phyloP scores from a whole-genome alignment of 2,329 filamentous ascomycete species.

The Pezicula carpinea region DNA sequence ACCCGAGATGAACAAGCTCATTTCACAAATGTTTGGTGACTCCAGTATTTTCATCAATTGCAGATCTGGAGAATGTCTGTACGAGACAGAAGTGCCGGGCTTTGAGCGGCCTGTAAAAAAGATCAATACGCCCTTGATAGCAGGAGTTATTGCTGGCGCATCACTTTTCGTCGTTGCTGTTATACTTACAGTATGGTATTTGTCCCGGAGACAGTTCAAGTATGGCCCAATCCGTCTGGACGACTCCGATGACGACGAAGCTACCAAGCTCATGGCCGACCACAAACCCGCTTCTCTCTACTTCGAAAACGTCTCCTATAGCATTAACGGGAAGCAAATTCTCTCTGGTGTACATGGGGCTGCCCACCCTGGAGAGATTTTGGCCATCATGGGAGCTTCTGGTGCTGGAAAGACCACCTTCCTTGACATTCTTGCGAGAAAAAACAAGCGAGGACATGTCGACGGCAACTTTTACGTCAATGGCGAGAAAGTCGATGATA shows the following conservation, averaged over 20 bases:
- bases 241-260: constrained; percentile 86
- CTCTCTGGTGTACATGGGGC: constrained; percentile 75
- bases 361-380: constrained; percentile 91
- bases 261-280: constrained; percentile 79
- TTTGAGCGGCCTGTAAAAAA: constrained; percentile 84
- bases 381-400: constrained; percentile 97
- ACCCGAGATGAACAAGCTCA: constrained; percentile 87
- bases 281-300: constrained; percentile 87
- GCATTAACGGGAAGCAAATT: constrained; percentile 83
- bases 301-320: constrained; percentile 84
- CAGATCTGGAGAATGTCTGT: constrained; percentile 84
- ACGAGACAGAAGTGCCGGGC: constrained; percentile 87
- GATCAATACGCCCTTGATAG: constrained; percentile 96
- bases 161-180: constrained; percentile 85
- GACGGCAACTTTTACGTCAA: constrained; percentile 87
- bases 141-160: constrained; percentile 82
- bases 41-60: constrained; percentile 81
- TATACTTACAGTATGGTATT: constrained; percentile 80
- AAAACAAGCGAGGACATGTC: constrained; percentile 85
- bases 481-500: constrained; percentile 79
- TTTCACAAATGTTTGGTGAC: constrained; percentile 85
- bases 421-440: constrained; percentile 89
- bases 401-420: constrained; percentile 98
- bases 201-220: constrained; percentile 68
- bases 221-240: constrained; percentile 77